Evolutionary conservation across 2,329 filamentous ascomycete species (phyloP), one percentile per base, ranked within the genome.

Genomic region (Diaporthe caulivora): DNA sequence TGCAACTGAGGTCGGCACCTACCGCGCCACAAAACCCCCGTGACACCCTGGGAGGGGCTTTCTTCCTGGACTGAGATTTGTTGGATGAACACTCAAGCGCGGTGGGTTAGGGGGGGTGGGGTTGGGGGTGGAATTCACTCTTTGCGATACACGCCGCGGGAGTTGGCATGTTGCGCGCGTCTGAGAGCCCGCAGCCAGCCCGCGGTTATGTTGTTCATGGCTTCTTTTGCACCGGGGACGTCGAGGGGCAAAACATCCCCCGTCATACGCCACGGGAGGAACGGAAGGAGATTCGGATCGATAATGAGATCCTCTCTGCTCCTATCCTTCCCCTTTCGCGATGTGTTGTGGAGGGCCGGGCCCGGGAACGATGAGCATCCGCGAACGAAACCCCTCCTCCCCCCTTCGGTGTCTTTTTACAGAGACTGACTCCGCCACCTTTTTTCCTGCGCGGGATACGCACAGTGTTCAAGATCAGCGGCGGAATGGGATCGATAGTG

Each of bases 241-340:
- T 37, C 44, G 34, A 29, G 44, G 13, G 31, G 24, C n/a, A n/a
- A n/a, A n/a, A n/a, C n/a, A n/a, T n/a, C n/a, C n/a, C n/a, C n/a
- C n/a, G 18, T 29, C 24, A 15, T 29, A 18, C 2, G 21, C 10
- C 4, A 9, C 11, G n/a, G 15, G 3, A 1, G 17, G 11, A 3
- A 31, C 9, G 54, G 54, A 29, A 5, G 54, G 11, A 37, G 13
- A 29, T 26, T 37, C 44, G 51, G 44, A 51, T 51, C 44, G 62
- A 65, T 65, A 24, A 65, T 51, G 21, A 24, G n/a, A 65, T 65
- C 44, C 62, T 51, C 51, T 29, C 37, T 65, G n/a, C 15, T n/a
- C 51, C 26, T 51, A 49, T 34, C 15, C n/a, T 42, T 42, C 17
- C 26, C 15, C 3, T 2, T n/a, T 37, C 21, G 60, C 11, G 15